Evolutionary conservation across 768 basidiomycete species (phyloP), one percentile per base, ranked within the genome.

Genomic region (Suillus paluster): DNA sequence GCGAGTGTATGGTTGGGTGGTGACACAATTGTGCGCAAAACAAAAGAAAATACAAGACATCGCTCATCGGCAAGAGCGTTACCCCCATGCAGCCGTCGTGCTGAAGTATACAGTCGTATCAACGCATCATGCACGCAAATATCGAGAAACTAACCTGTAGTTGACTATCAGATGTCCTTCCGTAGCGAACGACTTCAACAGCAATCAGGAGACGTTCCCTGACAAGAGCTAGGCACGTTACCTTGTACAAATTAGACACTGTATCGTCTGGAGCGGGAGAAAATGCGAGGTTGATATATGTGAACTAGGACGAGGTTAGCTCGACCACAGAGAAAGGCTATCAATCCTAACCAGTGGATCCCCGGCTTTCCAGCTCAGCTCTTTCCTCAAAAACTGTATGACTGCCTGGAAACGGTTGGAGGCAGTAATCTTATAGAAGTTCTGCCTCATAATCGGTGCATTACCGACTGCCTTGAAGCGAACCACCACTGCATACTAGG

Each of bases 401-500:
- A 99, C 96, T 9, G 94, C 92, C 73, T 97, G 95, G 69, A 98
- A 99, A 58, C 91, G 84, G 73, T 97, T 95, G 44, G 91, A 89
- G 14, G 95, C 92, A 0, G 95, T 95, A 70, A 98, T 96, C 82
- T 96, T 97, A 86, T 95, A 98, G 68, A 96, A 92, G 79, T 97
- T 98, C 78, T 97, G 94, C 78, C 92, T 96, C 96, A 99, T 97
- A 70, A 99, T 95, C 0, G 97, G 97, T 1, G 96, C 97, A 68
- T 97, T 96, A 50, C 97, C 97, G 11, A 97, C 92, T 2, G 97
- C 95, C 74, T 96, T 96, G 86, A 99, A 99, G 48, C 95, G 89
- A 11, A 99, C 94, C 64, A 98, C 89, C 56, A 98, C 97, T 99
- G 73, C 50, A 21, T 17, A 42, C 15, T 27, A 41, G 41, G 2